Base-by-base conservation (phyloP, 306 rosid genomes). In the Herpetospermum pedunculosum region DNA sequence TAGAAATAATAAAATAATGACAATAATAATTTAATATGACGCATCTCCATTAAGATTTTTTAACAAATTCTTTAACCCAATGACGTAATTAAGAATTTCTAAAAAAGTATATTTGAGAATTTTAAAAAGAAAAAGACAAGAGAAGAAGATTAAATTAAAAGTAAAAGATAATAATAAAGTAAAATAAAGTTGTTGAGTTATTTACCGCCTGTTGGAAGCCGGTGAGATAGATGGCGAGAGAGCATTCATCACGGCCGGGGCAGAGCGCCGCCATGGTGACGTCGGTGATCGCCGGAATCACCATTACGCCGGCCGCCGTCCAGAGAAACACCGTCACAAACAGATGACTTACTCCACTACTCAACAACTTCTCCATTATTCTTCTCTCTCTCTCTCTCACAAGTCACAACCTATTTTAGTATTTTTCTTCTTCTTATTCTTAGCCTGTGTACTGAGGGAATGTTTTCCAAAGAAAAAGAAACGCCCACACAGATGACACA, bases 151-250 rank as follows among this genome's bases (percentile, higher is more conserved):
- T 0, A 25, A 3, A n/a, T n/a, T n/a, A n/a, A 6, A 32, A 38
- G 15, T 11, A 19, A 64, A 52, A 2, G 9, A 37, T 32, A 8
- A 6, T 35, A 26, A 67, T 6, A 70, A 19, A 2, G 1, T 23
- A 35, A 55, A 28, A 2, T 14, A 21, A 38, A 16, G 30, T 21
- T 23, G 9, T 55, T 26, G 0, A 8, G 13, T 5, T 13, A 82
- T 75, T 75, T 10, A 93, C 98, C 76, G 85, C 96, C 9, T 93
- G 94, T 14, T 89, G 94, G 67, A 84, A 80, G 6, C 92, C 96
- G 23, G 87, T n/a, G 81, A 93, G 97, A 80, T 89, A 93, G 73
- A 90, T 93, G 81, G 98, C 97, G 25, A 90, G 90, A 0, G 98
- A 87, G 59, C 98, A 93, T 54, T 88, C 81, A 15, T 86, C 87